Evolutionary conservation across 371 early-diverging fungal genomes (phyloP).

Genomic region (Rhizopus sp.): DNA sequence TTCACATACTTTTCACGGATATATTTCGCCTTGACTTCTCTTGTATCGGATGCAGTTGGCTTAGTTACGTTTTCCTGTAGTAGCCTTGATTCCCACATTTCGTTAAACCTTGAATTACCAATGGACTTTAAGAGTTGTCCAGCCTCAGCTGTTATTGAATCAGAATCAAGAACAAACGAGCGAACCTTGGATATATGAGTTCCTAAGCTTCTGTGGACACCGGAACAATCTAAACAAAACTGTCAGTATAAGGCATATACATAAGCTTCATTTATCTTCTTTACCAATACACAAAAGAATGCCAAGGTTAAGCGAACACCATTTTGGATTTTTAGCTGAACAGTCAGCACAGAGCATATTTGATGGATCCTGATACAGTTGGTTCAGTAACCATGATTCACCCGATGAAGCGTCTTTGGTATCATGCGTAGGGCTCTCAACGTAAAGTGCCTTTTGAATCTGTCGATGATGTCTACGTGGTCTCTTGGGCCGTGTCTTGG

Average conservation of each 20-base stretch:
- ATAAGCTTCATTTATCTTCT: background rate
- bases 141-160: constrained; percentile 66
- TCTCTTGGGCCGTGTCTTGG: background rate
- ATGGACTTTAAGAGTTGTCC: constrained; percentile 54
- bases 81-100: constrained; percentile 51
- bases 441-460: background rate
- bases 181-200: constrained; percentile 91
- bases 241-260: constrained; percentile 4
- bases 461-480: constrained; percentile 8
- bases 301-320: constrained; percentile 95
- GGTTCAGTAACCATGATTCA: background rate
- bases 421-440: background rate
- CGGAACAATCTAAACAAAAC: constrained; percentile 80
- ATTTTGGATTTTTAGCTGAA: constrained; percentile 77
- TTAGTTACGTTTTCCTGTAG: background rate
- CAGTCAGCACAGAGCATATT: constrained; percentile 89
- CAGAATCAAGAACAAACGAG: constrained; percentile 81
- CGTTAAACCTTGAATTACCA: constrained; percentile 62
- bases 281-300: constrained; percentile 90
- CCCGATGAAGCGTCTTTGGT: background rate
- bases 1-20: constrained; percentile 45
- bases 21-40: constrained; percentile 29
- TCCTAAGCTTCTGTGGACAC: constrained; percentile 95
- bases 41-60: constrained; percentile 26
- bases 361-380: constrained; percentile 33